Conservation (phyloP, 2,329 filamentous ascomycete genomes). For the Aspergillus quadrilineatus region DNA sequence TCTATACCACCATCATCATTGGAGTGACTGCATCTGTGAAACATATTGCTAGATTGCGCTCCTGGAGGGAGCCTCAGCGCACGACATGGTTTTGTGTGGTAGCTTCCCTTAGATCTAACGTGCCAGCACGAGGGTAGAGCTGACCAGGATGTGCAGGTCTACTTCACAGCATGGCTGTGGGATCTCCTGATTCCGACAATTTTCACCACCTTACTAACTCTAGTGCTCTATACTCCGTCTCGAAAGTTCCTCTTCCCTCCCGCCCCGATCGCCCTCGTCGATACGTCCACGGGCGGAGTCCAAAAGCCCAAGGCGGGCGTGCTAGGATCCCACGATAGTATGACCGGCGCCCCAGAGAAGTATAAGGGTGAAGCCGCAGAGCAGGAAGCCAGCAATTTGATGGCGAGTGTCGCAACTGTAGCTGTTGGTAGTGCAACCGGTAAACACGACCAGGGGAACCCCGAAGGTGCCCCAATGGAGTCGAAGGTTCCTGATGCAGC, state of each 20-base stretch:
- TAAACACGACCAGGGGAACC: constrained; percentile 72
- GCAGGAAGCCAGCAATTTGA: constrained; percentile 77
- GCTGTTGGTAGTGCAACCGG: constrained; percentile 58
- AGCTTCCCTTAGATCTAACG: constrained; percentile 17
- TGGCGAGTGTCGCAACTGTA: constrained; percentile 72
- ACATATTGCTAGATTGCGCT: constrained; percentile 72
- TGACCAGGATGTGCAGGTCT: constrained; percentile 38
- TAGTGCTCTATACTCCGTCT: constrained; percentile 65
- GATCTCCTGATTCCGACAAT: constrained; percentile 66
- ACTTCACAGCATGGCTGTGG: constrained; percentile 67
- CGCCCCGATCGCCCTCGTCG: constrained; percentile 71
- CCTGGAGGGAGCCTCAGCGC: constrained; percentile 71
- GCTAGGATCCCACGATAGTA: constrained; percentile 71
- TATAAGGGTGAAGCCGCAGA: constrained; percentile 82
- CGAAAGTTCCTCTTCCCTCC: constrained; percentile 68
- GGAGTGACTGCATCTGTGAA: constrained; percentile 66
- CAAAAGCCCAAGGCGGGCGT: constrained; percentile 76
- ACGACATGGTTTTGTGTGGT: constrained; percentile 66
- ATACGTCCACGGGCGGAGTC: constrained; percentile 67
- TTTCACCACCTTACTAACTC: constrained; percentile 58
- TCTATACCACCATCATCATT: constrained; percentile 78
- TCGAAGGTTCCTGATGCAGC: constrained; percentile 62
- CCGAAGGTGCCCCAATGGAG: constrained; percentile 52
- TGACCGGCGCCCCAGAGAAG: constrained; percentile 79
- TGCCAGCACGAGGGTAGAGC: neutral